These are phyloP conservation scores for Crucihimalaya himalaica DNA, from an alignment of 345 rosid genomes.

Conservation along the genomic window DNA sequence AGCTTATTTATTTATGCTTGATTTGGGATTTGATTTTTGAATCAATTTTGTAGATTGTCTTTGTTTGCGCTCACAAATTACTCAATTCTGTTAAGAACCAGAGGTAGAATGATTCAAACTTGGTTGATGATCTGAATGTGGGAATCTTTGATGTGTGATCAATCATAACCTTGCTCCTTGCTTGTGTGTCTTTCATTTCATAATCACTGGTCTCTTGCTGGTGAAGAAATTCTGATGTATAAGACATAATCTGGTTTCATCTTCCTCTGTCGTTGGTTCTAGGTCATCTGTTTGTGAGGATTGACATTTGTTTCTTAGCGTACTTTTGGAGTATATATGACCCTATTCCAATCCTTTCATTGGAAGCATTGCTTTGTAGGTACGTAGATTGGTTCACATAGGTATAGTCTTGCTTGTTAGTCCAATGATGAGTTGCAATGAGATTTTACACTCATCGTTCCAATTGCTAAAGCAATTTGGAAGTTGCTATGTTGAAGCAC, in stretches of 20 bases:
- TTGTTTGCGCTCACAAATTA: neutral
- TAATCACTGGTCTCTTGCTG: neutral
- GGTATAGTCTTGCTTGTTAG: neutral
- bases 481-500: conserved; percentile 36
- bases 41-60: neutral
- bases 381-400: neutral
- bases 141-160: neutral
- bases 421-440: conserved; percentile 41
- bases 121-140: neutral
- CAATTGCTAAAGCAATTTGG: conserved; percentile 40
- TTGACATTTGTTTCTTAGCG: neutral
- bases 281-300: neutral
- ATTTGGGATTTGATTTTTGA: neutral
- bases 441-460: conserved; percentile 37
- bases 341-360: neutral
- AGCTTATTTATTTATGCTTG: conserved; percentile 10
- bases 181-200: neutral
- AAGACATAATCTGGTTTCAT: neutral
- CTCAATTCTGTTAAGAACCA: neutral
- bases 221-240: neutral
- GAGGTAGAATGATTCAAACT: neutral
- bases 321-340: neutral
- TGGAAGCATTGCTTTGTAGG: neutral
- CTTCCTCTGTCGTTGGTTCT: neutral
- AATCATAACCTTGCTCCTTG: neutral